A percentile compares a stretch with the other conserved stretches of the same genome.
Evolutionary conservation across 345 rosid genomes (phyloP).

Genomic region (Brassica rapa): DNA sequence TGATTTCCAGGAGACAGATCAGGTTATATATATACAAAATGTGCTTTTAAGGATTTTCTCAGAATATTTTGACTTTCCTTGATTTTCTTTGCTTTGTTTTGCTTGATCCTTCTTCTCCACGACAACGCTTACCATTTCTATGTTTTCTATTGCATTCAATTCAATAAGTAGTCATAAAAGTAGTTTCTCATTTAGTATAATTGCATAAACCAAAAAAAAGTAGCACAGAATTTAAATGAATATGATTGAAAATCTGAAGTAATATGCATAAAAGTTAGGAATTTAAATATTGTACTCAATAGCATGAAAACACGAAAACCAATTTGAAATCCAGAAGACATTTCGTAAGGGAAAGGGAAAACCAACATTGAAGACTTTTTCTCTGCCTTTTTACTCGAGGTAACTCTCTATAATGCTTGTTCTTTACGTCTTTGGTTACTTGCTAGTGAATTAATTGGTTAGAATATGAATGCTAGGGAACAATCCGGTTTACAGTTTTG

Average conservation of each 20-base stretch:
- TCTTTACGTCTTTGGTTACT: background rate
- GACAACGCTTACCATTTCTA: slow-evolving; percentile 32
- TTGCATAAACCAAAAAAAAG: background rate
- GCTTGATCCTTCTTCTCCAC: slow-evolving; percentile 36
- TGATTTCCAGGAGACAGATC: slow-evolving; percentile 27
- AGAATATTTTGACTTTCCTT: slow-evolving; percentile 21
- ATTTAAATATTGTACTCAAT: slow-evolving; percentile 18
- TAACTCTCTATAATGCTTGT: background rate
- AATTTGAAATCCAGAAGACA: slow-evolving; percentile 19
- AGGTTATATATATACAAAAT: slow-evolving; percentile 11
- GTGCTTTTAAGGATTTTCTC: background rate
- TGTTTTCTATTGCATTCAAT: slow-evolving; percentile 6
- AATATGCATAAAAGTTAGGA: background rate
- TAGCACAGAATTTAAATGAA: background rate
- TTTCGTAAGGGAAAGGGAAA: slow-evolving; percentile 24
- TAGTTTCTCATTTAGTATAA: background rate
- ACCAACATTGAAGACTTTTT: background rate
- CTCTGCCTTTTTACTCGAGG: background rate
- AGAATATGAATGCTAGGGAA: background rate
- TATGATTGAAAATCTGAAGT: background rate
- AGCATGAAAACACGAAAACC: slow-evolving; percentile 26
- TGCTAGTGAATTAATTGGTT: background rate
- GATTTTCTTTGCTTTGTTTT: slow-evolving; percentile 9
- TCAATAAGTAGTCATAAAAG: background rate
- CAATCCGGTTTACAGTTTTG: background rate